Evolutionary conservation across 1,139 yeast genomes (phyloP).

Genomic region (Lodderomyces parapsilosis): DNA sequence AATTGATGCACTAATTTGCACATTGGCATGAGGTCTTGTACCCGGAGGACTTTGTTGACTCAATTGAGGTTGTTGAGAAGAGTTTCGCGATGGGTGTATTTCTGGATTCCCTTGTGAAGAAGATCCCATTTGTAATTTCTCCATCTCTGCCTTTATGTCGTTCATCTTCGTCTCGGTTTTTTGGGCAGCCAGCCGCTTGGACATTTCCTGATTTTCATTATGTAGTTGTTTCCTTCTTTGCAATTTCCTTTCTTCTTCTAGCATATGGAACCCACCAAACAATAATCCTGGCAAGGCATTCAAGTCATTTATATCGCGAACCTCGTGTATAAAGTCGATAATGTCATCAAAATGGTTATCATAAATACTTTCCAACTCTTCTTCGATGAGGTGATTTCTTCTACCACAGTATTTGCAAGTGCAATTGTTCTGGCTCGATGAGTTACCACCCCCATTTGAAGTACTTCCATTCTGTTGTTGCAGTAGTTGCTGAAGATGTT

Average conservation of each 20-base stretch:
- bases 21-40: slow-evolving; percentile 3
- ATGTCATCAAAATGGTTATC: slow-evolving; percentile 61
- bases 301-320: slow-evolving; percentile 41
- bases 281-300: slow-evolving; percentile 40
- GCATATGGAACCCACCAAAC: slow-evolving; percentile 41
- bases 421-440: slow-evolving; percentile 36
- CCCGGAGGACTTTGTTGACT: not conserved
- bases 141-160: slow-evolving; percentile 10
- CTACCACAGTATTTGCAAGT: slow-evolving; percentile 82
- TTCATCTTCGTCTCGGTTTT: slow-evolving; percentile 12
- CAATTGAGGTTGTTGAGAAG: not conserved
- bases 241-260: slow-evolving; percentile 36
- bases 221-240: slow-evolving; percentile 28
- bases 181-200: slow-evolving; percentile 8
- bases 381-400: slow-evolving; percentile 69
- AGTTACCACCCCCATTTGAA: slow-evolving; percentile 4
- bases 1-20: slow-evolving; percentile 6
- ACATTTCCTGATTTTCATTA: slow-evolving; percentile 15
- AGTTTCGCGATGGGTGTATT: not conserved
- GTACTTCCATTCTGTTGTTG: slow-evolving; percentile 11
- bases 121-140: slow-evolving; percentile 7
- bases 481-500: slow-evolving; percentile 14
- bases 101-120: not conserved
- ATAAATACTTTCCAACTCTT: slow-evolving; percentile 59
- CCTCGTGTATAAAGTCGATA: slow-evolving; percentile 38